Base-by-base conservation (phyloP, 129 eudicot species). In the Escallonia rubra region DNA sequence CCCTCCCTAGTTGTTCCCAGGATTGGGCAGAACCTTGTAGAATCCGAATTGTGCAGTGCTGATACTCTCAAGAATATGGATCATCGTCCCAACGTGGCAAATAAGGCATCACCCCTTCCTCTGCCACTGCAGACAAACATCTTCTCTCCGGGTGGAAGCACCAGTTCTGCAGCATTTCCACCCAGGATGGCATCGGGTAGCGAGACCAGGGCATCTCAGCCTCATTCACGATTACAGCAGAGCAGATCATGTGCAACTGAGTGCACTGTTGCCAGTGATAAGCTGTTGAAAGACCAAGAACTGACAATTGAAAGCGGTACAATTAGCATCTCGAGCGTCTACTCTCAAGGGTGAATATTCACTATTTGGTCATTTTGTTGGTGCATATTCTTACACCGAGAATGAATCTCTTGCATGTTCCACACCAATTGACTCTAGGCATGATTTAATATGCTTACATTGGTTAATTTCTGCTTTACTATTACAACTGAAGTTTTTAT, bases 331-430 rank as follows among this genome's bases (percentile, higher is more conserved):
- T 92, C 98, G 34, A 81, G 84, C 62, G 70, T 79, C 60, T 92
- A 92, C 59, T 92, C 98, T 44, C 95, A 88, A 79, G 89, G 89
- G 98, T 92, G 64, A 89, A 90, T 51, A 55, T 64, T 63, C 14
- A 54, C 59, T 54, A 3, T 13, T 12, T 52, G 57, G 9, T 52
- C 57, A 52, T 52, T 52, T 54, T 16, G 34, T 54, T 54, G 59
- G 50, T 46, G 50, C 6, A 46, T 46, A 2, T 46, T 46, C 10
- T 46, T 46, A 9, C 6, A 9, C 6, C 6, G 2, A 46, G 8
- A 46, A 46, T 46, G 50, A 46, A 46, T 46, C 50, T 46, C 50
- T n/a, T 54, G 59, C 59, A 13, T 54, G 34, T 23, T 23, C 34
- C 34, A 23, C 34, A 23, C 34, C 34, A 23, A 23, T 23, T 23